Conservation (phyloP, 164 flowering plant genomes). For the Saururus chinensis region DNA sequence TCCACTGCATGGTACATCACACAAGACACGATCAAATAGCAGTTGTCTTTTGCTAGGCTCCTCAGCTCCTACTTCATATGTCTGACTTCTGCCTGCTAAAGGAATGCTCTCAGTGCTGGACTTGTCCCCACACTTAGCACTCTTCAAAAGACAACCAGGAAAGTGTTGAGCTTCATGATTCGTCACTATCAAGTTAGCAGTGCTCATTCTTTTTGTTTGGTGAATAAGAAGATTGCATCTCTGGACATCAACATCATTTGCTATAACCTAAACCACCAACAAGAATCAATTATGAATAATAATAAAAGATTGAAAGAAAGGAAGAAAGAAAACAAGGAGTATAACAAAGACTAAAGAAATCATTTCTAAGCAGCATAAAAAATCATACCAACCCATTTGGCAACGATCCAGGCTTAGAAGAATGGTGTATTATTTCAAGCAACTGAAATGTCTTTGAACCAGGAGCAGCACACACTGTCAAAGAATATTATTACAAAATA, state of each 20-base stretch:
- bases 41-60: slow-evolving; percentile 34
- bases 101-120: slow-evolving; percentile 16
- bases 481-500: background rate
- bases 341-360: background rate
- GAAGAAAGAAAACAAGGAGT: background rate
- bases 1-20: slow-evolving; percentile 99
- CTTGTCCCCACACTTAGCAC: slow-evolving; percentile 10
- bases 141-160: slow-evolving; percentile 63
- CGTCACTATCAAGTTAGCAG: slow-evolving; percentile 91
- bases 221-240: slow-evolving; percentile 97
- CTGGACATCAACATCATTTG: slow-evolving; percentile 92
- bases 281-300: slow-evolving; percentile 2
- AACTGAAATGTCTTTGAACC: slow-evolving; percentile 98
- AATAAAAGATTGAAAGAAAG: background rate
- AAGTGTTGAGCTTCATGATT: slow-evolving; percentile 99
- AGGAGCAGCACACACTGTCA: slow-evolving; percentile 99
- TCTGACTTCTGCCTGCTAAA: background rate
- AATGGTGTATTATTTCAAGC: slow-evolving; percentile 82
- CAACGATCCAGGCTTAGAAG: slow-evolving; percentile 46
- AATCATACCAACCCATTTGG: slow-evolving; percentile 79
- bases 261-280: slow-evolving; percentile 52
- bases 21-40: slow-evolving; percentile 86
- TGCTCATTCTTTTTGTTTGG: slow-evolving; percentile 97
- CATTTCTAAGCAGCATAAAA: background rate
- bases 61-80: slow-evolving; percentile 3